These are phyloP conservation scores for Knufia petricola DNA, from an alignment of 2,329 filamentous ascomycete genomes.

Conservation along the genomic window DNA sequence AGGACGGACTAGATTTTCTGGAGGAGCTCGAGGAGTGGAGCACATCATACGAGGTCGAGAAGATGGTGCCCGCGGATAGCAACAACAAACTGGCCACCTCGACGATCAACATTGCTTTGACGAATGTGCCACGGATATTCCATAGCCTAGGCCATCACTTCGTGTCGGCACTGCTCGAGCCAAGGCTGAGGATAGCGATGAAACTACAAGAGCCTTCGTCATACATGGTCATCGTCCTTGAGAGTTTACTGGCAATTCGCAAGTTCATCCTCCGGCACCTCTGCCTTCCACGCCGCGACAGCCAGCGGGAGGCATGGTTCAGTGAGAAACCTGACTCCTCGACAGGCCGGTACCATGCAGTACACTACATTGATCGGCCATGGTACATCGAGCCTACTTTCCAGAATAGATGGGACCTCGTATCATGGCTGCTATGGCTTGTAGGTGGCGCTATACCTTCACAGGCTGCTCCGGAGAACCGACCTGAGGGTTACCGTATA, in stretches of 20 bases:
- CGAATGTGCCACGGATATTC: constrained; percentile 40
- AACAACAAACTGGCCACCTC: constrained; percentile 38
- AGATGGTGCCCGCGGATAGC: constrained; percentile 39
- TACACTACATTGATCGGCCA: constrained; percentile 51
- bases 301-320: constrained; percentile 30
- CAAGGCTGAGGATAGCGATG: constrained; percentile 55
- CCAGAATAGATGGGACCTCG: constrained; percentile 54
- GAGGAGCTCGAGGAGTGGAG: constrained; percentile 38
- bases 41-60: constrained; percentile 44
- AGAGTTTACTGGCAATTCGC: constrained; percentile 42
- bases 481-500: constrained; percentile 39
- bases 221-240: constrained; percentile 32
- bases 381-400: constrained; percentile 53
- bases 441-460: constrained; percentile 32
- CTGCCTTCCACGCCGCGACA: constrained; percentile 44
- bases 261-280: constrained; percentile 50
- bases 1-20: constrained; percentile 36
- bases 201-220: constrained; percentile 30
- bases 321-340: constrained; percentile 42
- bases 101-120: constrained; percentile 52
- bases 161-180: constrained; percentile 53
- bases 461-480: constrained; percentile 39
- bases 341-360: constrained; percentile 40
- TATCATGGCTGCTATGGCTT: constrained; percentile 40
- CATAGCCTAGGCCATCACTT: constrained; percentile 42